Conservation (phyloP, 2,329 filamentous ascomycete species). For the Penicillium sp. region DNA sequence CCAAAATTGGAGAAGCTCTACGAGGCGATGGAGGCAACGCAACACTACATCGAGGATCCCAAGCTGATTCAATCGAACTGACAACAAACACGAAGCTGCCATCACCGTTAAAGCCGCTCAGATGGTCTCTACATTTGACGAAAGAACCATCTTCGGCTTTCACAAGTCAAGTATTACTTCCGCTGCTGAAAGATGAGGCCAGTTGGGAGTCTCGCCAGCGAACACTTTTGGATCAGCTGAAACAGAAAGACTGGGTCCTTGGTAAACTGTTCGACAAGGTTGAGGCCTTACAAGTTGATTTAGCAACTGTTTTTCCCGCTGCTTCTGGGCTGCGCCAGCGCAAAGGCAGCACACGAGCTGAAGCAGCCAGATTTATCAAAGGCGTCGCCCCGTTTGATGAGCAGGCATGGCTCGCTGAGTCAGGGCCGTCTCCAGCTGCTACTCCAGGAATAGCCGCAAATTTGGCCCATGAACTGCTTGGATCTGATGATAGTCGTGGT, state of each 20-base stretch:
- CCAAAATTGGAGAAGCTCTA: conserved; percentile 52
- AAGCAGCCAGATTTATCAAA: conserved; percentile 51
- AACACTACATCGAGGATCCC: conserved; percentile 26
- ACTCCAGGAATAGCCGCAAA: conserved; percentile 20
- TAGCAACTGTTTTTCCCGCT: conserved; percentile 54
- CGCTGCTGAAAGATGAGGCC: conserved; percentile 49
- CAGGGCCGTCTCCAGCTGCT: conserved; percentile 15
- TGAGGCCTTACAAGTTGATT: conserved; percentile 51
- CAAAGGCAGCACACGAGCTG: conserved; percentile 45
- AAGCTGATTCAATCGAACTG: conserved; percentile 41
- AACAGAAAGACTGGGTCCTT: conserved; percentile 56
- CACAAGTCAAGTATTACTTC: conserved; percentile 50
- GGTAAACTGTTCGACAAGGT: conserved; percentile 55
- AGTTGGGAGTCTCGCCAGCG: conserved; percentile 46
- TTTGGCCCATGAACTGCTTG: conserved; percentile 25
- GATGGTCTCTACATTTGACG: conserved; percentile 49
- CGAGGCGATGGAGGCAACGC: conserved; percentile 28
- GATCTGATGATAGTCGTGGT: conserved; percentile 1
- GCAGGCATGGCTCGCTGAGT: conserved; percentile 40
- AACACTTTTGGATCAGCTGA: conserved; percentile 47
- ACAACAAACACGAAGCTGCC: conserved; percentile 49
- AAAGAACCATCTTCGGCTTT: conserved; percentile 40
- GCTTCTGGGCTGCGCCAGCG: conserved; percentile 45
- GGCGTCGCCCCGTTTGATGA: conserved; percentile 53
- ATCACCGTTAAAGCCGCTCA: conserved; percentile 48